These are phyloP conservation scores for Cicer judaicum DNA, from an alignment of 306 rosid species.

Conservation along the genomic window DNA sequence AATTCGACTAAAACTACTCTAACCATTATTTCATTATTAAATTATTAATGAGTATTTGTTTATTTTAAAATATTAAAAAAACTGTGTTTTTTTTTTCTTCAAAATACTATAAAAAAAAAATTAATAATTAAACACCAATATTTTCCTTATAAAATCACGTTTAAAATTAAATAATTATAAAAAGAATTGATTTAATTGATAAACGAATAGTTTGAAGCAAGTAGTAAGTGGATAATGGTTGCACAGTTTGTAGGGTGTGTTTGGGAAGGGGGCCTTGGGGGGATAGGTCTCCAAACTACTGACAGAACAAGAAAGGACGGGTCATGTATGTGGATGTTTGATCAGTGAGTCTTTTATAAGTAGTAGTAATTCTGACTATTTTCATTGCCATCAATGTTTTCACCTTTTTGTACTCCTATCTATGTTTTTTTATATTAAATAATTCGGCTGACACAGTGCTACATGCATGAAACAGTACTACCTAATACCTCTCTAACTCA, in stretches of 20 bases:
- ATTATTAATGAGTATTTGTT: no score
- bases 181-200: no score
- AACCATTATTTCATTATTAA: no score
- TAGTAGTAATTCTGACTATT: slow-evolving; percentile 34
- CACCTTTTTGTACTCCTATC: slow-evolving; percentile 34
- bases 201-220: no score
- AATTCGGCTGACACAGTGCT: slow-evolving; percentile 27
- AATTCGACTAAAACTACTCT: no score
- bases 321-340: slow-evolving; percentile 54
- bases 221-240: neutral
- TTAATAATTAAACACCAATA: no score
- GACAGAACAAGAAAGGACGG: slow-evolving; percentile 52
- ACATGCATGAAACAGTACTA: slow-evolving; percentile 30
- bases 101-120: no score
- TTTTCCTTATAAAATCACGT: no score
- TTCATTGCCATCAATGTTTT: slow-evolving; percentile 42
- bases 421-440: slow-evolving; percentile 9
- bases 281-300: slow-evolving; percentile 56
- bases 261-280: slow-evolving; percentile 25
- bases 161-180: no score
- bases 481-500: neutral
- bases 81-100: no score
- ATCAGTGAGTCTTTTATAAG: slow-evolving; percentile 27
- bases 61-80: no score
- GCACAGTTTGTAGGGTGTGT: slow-evolving; percentile 4